These are phyloP conservation scores for Aspergillus bombycis DNA, from an alignment of 2,329 filamentous ascomycete genomes.

Conservation along the genomic window DNA sequence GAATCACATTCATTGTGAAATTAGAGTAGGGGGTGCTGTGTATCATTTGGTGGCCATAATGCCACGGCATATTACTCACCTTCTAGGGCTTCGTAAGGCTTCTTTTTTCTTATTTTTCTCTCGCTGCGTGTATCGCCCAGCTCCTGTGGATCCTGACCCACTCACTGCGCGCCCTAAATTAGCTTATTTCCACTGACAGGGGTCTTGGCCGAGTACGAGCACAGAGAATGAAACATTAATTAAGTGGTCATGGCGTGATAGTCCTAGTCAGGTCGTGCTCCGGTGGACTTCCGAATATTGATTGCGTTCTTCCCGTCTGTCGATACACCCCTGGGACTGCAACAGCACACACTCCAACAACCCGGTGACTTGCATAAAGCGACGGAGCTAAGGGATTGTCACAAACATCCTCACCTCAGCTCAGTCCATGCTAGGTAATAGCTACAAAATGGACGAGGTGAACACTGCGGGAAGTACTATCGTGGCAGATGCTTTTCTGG, in stretches of 20 bases:
- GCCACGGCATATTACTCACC: neutral
- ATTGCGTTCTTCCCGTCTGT: neutral
- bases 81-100: neutral
- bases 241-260: neutral
- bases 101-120: neutral
- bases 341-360: neutral
- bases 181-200: neutral
- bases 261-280: neutral
- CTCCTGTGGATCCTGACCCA: neutral
- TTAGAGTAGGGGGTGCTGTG: neutral
- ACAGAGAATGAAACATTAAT: neutral
- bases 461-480: neutral
- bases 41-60: neutral
- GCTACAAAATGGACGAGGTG: neutral
- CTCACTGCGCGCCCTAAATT: neutral
- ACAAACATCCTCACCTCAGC: neutral
- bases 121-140: neutral
- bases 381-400: neutral
- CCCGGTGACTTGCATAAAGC: neutral
- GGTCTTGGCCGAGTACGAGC: neutral
- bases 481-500: neutral
- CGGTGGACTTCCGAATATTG: neutral
- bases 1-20: neutral
- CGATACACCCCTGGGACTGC: neutral
- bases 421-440: neutral